These are phyloP conservation scores for Coniferiporia sulphurascens DNA, from an alignment of 1,284 basidiomycete species.

Conservation along the genomic window DNA sequence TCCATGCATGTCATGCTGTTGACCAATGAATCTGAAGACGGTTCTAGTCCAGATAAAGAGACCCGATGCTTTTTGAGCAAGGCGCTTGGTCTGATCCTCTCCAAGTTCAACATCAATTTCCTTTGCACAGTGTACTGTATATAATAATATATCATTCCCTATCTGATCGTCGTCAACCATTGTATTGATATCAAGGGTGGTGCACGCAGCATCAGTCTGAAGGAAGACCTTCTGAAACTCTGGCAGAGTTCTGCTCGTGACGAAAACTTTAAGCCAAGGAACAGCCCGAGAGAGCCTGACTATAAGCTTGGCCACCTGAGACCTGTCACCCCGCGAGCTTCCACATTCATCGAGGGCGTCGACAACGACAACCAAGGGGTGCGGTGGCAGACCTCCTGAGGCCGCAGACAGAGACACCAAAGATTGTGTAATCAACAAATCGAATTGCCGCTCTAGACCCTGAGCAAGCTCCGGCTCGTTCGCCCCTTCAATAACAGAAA, in stretches of 20 bases:
- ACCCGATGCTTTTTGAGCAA: neutral
- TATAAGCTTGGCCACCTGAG: neutral
- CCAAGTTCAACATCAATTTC: neutral
- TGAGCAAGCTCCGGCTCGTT: neutral
- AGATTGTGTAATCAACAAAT: neutral
- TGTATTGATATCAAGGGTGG: neutral
- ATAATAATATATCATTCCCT: neutral
- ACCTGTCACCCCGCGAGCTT: neutral
- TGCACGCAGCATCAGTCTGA: too few species aligned
- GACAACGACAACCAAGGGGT: neutral
- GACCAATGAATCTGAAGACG: neutral
- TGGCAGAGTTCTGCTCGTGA: neutral
- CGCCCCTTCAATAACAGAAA: neutral
- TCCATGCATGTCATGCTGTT: neutral
- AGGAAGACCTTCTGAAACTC: neutral
- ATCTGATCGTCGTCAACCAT: neutral
- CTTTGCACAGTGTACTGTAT: neutral
- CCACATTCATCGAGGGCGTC: conserved; percentile 11
- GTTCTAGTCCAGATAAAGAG: conserved; percentile 9
- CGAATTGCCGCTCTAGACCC: neutral
- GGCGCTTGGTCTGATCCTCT: neutral
- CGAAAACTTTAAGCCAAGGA: neutral
- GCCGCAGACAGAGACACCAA: too few species aligned
- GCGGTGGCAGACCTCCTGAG: neutral
- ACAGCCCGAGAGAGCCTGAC: neutral